phyloP scores from a whole-genome alignment of 495 filamentous ascomycete genomes.

The Xylaria longipes region DNA sequence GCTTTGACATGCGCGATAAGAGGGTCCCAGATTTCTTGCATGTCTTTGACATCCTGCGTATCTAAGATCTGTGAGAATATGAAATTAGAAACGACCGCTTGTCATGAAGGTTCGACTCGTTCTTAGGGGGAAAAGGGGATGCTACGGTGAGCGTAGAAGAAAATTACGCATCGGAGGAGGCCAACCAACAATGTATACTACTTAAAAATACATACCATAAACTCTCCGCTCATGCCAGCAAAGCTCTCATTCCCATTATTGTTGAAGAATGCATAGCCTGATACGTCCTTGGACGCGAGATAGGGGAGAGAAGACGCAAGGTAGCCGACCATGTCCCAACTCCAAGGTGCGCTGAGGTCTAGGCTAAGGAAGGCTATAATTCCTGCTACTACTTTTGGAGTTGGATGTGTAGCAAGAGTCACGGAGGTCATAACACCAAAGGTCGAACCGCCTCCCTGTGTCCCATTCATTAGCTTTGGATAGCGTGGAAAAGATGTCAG shows the following conservation, averaged over 20 bases:
- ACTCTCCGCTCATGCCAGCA: slow-evolving; percentile 41
- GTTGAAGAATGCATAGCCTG: slow-evolving; percentile 48
- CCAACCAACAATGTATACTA: background rate
- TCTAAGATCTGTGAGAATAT: slow-evolving; percentile 27
- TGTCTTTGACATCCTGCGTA: slow-evolving; percentile 41
- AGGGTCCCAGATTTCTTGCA: slow-evolving; percentile 51
- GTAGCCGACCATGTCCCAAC: slow-evolving; percentile 46
- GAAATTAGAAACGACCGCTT: background rate
- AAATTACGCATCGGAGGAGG: background rate
- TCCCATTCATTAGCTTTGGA: background rate
- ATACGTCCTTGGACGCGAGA: slow-evolving; percentile 45
- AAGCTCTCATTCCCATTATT: slow-evolving; percentile 31
- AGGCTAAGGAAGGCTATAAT: slow-evolving; percentile 31
- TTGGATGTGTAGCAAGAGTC: slow-evolving; percentile 53
- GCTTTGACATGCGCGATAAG: slow-evolving; percentile 46
- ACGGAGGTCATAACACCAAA: slow-evolving; percentile 67
- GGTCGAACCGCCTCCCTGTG: slow-evolving; percentile 65
- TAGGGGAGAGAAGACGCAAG: slow-evolving; percentile 45
- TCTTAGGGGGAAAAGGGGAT: background rate
- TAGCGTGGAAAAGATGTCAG: background rate
- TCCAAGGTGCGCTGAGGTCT: slow-evolving; percentile 17
- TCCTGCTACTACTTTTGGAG: slow-evolving; percentile 35
- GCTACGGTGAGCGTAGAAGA: background rate
- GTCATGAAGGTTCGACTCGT: background rate
- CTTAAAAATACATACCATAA: slow-evolving; percentile 17